These are phyloP conservation scores for Asterochloris erici DNA, from an alignment of 139 green algal species.

Conservation along the genomic window DNA sequence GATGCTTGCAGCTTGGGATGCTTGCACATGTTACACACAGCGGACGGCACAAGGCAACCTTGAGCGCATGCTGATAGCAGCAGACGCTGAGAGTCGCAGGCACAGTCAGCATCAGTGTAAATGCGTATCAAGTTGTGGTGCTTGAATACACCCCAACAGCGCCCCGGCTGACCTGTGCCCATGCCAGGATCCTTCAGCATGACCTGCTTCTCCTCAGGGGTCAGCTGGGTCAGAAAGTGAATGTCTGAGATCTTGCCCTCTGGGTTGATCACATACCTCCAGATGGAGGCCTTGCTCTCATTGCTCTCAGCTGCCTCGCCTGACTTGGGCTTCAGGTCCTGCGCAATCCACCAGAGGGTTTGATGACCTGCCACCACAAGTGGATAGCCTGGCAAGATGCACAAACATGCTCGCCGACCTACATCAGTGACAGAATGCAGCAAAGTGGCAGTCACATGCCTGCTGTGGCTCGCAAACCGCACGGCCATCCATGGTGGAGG, in stretches of 20 bases:
- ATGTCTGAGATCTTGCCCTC: constrained; percentile 11
- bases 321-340: constrained; percentile 16
- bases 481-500: neutral
- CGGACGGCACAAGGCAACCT: no score
- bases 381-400: neutral
- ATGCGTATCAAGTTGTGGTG: no score
- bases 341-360: neutral
- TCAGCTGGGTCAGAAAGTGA: constrained; percentile 11
- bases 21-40: no score
- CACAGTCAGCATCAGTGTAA: no score
- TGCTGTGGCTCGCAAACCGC: neutral
- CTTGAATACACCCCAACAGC: no score
- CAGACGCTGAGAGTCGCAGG: no score
- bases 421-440: neutral
- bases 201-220: constrained; percentile 9
- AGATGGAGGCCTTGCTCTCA: neutral
- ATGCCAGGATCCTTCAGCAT: neutral
- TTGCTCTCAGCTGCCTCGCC: neutral
- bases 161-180: no score
- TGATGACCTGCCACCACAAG: no score
- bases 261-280: constrained; percentile 6
- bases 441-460: neutral
- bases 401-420: neutral
- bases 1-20: no score
- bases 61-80: no score